A percentile compares a stretch with the other conserved stretches of the same genome.
phyloP scores from a whole-genome alignment of 139 green algal species.

The Diplosphaera chodatii region DNA sequence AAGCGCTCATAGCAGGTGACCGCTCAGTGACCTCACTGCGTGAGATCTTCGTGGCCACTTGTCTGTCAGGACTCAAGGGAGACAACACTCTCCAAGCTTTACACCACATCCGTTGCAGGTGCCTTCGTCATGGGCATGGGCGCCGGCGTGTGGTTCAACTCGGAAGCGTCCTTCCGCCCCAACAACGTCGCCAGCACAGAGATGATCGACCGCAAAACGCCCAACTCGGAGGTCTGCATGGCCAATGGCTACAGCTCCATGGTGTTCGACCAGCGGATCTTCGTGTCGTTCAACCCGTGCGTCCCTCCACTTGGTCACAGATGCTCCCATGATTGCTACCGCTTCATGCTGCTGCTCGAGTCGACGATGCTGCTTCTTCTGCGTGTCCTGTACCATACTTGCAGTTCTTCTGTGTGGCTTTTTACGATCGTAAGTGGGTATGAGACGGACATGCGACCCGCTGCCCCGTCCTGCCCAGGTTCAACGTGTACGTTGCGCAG shows the following conservation, averaged over 20 bases:
- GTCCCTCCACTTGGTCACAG: background rate
- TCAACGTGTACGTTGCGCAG: constrained; percentile 95
- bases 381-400: no score
- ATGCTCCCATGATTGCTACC: no score
- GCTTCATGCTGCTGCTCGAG: no score
- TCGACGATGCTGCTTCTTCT: no score
- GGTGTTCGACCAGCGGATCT: constrained; percentile 97
- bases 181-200: constrained; percentile 87
- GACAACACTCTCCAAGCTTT: no score
- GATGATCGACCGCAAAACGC: constrained; percentile 91
- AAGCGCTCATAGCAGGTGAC: constrained; percentile 46
- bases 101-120: constrained; percentile 14
- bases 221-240: constrained; percentile 90
- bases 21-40: background rate
- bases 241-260: constrained; percentile 96
- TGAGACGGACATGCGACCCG: background rate
- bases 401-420: no score
- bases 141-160: constrained; percentile 68
- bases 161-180: constrained; percentile 67
- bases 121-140: constrained; percentile 89
- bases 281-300: constrained; percentile 97
- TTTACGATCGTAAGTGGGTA: no score
- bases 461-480: constrained; percentile 34
- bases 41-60: no score
- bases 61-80: no score